Conservation (phyloP, 1,284 basidiomycete species). For the Bjerkandera adusta region DNA sequence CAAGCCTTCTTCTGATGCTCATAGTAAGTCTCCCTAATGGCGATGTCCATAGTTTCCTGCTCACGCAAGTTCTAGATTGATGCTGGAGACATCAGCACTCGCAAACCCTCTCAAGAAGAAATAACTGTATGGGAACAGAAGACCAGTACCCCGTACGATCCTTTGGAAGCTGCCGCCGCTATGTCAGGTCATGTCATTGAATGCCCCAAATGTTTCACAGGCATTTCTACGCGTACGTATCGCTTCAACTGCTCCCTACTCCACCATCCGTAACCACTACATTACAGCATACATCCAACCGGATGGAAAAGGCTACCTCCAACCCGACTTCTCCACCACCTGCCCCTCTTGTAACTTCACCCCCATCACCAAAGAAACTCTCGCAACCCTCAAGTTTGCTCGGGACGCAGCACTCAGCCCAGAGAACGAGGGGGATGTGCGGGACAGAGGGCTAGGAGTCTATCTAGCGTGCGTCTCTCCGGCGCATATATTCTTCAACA, state of each 20-base stretch:
- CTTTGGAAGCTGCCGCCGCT: conserved; percentile 10
- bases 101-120: conserved; percentile 6
- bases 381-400: conserved; percentile 16
- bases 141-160: conserved; percentile 15
- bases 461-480: conserved; percentile 11
- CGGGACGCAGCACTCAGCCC: conserved; percentile 14
- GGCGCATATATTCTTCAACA: no score
- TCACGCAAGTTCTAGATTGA: conserved; percentile 7
- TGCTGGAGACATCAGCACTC: conserved; percentile 14
- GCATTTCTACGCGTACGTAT: conserved; percentile 12
- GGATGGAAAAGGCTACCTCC: conserved; percentile 14
- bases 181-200: conserved; percentile 5
- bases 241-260: not conserved
- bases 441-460: conserved; percentile 2
- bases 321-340: conserved; percentile 10
- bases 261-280: not conserved
- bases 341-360: conserved; percentile 10
- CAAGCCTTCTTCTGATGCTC: conserved; percentile 7
- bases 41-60: not conserved
- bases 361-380: conserved; percentile 15
- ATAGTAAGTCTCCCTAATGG: conserved; percentile 6
- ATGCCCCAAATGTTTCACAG: conserved; percentile 14
- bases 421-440: conserved; percentile 1
- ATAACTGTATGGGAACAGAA: conserved; percentile 8
- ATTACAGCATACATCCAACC: conserved; percentile 9